Evolutionary conservation across 345 rosid species (phyloP), one percentile per base, ranked within the genome.

Genomic region (Eutrema heterophyllum): DNA sequence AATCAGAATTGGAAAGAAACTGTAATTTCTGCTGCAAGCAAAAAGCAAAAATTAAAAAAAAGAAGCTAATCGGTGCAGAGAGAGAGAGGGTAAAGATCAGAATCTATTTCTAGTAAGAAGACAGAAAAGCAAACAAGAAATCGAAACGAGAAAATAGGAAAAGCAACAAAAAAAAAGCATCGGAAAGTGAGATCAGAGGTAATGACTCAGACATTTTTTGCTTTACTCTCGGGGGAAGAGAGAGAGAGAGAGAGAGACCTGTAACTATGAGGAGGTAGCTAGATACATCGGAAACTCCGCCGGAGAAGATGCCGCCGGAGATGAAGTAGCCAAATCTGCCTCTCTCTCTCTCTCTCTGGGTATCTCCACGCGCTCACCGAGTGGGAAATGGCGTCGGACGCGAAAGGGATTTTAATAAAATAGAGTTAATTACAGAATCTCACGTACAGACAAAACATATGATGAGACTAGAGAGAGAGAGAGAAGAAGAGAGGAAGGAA

Each of bases 181-280:
- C 15, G 45, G 46, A 63, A 54, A 78, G 64, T 64, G 59, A 64
- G 82, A 79, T 75, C 78, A 75, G 77, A 73, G 61, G 50, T 50
- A 68, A 65, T 45, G 32, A 12, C 54, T 10, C 51, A 39, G 63
- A 70, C 70, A 67, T 45, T 14, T 67, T 50, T 16, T 48, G 40
- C 26, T 40, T 62, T 18, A 57, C 10, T 43, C 44, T 40, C 57
- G 48, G 55, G 61, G 63, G 29, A 41, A 68, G 69, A 67, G 53
- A 43, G 63, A 40, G 14, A 46, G 43, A n/a, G n/a, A 58, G 46
- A 15, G 45, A 44, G 21, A 30, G 36, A 76, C 65, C 64, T 68
- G 30, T 45, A 9, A 11, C 8, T 2, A 57, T 45, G 68, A 50
- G 30, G 53, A 49, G 66, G 21, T 59, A 41, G 15, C 45, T 35